These are phyloP conservation scores for Anisogramma anomala DNA, from an alignment of 2,329 filamentous ascomycete species.

Conservation along the genomic window DNA sequence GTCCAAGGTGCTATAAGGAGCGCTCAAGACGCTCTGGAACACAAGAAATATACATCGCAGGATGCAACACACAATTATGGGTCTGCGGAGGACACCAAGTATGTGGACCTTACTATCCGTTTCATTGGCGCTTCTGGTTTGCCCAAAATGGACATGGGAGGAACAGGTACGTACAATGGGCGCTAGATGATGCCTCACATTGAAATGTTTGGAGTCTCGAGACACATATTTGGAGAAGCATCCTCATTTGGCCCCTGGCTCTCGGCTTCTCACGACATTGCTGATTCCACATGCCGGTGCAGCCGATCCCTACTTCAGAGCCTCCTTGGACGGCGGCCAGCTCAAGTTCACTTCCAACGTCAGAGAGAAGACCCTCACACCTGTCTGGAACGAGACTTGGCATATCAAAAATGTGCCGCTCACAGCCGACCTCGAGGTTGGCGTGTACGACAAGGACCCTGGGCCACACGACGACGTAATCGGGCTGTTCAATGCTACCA, in stretches of 20 bases:
- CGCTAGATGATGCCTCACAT: too few species aligned
- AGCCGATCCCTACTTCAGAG: neutral
- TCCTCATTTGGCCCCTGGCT: too few species aligned
- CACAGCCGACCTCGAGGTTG: neutral
- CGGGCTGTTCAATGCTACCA: neutral
- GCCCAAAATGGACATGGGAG: neutral
- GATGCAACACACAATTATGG: too few species aligned
- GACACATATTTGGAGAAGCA: too few species aligned
- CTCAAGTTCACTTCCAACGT: neutral
- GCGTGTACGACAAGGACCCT: neutral
- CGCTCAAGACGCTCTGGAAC: too few species aligned
- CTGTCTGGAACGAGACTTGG: neutral
- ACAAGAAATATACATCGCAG: too few species aligned
- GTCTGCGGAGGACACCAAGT: neutral
- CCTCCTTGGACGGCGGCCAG: neutral
- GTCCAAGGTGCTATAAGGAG: too few species aligned
- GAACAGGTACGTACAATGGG: too few species aligned
- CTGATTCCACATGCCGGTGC: too few species aligned
- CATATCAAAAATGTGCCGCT: neutral
- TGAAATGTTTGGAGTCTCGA: too few species aligned
- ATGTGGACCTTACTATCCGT: neutral
- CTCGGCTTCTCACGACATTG: too few species aligned
- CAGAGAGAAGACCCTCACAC: neutral
- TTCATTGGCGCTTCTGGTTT: neutral
- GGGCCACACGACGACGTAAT: neutral